phyloP scores from a whole-genome alignment of 345 rosid genomes.

The Brassica cretica region DNA sequence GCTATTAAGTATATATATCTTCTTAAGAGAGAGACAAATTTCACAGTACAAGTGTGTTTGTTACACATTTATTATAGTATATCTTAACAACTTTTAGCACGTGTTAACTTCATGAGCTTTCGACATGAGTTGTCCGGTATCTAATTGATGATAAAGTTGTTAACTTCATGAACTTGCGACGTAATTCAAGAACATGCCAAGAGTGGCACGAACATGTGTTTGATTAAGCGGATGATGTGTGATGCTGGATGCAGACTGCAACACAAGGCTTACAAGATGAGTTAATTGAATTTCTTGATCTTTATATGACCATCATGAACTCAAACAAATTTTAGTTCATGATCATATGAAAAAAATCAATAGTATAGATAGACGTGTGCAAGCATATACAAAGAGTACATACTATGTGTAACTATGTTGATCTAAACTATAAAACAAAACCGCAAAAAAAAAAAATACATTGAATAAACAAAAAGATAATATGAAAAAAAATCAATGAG shows the following conservation, averaged over 20 bases:
- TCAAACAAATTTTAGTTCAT: neutral
- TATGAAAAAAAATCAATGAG: constrained; percentile 22
- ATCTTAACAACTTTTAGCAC: neutral
- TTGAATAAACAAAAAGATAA: neutral
- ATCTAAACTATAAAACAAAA: constrained; percentile 23
- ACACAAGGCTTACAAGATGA: constrained; percentile 1
- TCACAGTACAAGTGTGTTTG: neutral
- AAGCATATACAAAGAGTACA: constrained; percentile 20
- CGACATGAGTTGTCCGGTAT: neutral
- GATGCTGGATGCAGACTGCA: neutral
- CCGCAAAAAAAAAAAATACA: neutral
- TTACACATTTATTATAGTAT: neutral
- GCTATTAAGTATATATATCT: neutral
- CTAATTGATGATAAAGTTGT: neutral
- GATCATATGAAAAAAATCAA: neutral
- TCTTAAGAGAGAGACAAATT: neutral
- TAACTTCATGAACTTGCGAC: neutral
- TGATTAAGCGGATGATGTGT: neutral
- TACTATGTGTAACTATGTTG: neutral
- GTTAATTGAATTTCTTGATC: neutral
- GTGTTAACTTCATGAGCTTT: neutral
- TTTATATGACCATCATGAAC: neutral
- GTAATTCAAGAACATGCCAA: constrained; percentile 18
- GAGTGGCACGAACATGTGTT: constrained; percentile 1
- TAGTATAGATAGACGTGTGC: constrained; percentile 3